These are phyloP conservation scores for Hordeum vulgare DNA, from an alignment of 176 grass and related monocot genomes.

Conservation along the genomic window DNA sequence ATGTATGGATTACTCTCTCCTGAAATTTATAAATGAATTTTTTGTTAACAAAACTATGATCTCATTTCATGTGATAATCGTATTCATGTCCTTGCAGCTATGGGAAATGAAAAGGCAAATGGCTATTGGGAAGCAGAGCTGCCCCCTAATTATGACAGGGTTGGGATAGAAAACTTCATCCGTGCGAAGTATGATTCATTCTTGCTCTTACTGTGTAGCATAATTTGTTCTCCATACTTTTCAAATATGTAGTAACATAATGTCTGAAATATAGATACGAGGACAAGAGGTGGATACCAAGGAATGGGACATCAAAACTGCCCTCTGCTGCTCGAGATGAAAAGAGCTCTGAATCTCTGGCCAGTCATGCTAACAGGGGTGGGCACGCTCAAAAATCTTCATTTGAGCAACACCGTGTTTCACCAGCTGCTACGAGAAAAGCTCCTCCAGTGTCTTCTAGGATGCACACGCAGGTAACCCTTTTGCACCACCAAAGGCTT, in stretches of 20 bases:
- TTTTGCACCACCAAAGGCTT: slow-evolving; percentile 4
- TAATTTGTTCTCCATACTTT: neutral
- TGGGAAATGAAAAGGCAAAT: slow-evolving; percentile 98
- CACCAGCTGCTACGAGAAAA: slow-evolving; percentile 36
- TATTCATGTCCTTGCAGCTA: slow-evolving; percentile 54
- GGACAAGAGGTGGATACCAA: slow-evolving; percentile 93
- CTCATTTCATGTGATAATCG: neutral
- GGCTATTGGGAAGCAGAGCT: slow-evolving; percentile 96
- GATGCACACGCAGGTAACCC: slow-evolving; percentile 39
- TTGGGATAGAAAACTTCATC: slow-evolving; percentile 97
- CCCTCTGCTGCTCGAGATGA: slow-evolving; percentile 48
- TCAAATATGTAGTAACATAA: neutral
- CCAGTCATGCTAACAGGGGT: slow-evolving; percentile 35
- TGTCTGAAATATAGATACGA: slow-evolving; percentile 66
- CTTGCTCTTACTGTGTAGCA: slow-evolving; percentile 10
- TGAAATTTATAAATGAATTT: slow-evolving; percentile 1
- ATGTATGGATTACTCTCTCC: slow-evolving; percentile 40
- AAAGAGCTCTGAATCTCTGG: slow-evolving; percentile 31
- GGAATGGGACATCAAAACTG: slow-evolving; percentile 50
- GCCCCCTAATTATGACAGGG: slow-evolving; percentile 89
- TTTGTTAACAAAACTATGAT: slow-evolving; percentile 1
- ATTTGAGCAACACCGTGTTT: slow-evolving; percentile 44
- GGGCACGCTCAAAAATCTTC: slow-evolving; percentile 54
- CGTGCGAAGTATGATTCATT: slow-evolving; percentile 71
- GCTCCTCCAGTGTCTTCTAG: slow-evolving; percentile 53